phyloP scores from a whole-genome alignment of 495 filamentous ascomycete genomes.

The Gamarada debralockiae region DNA sequence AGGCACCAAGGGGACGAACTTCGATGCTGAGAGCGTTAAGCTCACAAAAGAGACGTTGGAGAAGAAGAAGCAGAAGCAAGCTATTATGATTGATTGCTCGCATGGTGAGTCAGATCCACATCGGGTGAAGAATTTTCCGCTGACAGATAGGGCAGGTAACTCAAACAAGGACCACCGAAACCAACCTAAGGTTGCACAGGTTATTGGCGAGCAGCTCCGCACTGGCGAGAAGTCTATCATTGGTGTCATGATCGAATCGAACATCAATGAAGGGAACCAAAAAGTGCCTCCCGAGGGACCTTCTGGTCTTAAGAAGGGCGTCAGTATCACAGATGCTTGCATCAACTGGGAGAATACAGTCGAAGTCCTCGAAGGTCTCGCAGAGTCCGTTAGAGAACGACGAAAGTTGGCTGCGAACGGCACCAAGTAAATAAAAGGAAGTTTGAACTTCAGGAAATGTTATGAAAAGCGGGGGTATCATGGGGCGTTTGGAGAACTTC shows the following conservation, averaged over 20 bases:
- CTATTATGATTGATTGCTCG: constrained; percentile 98
- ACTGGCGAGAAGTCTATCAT: constrained; percentile 86
- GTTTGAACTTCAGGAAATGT: neutral
- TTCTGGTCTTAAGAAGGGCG: constrained; percentile 76
- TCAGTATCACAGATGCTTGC: constrained; percentile 97
- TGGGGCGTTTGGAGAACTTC: constrained; percentile 8
- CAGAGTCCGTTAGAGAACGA: constrained; percentile 75
- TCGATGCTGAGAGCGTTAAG: constrained; percentile 77
- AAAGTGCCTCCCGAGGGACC: constrained; percentile 87
- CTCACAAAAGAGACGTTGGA: constrained; percentile 71
- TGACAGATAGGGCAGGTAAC: constrained; percentile 51
- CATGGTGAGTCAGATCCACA: constrained; percentile 55
- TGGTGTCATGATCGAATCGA: constrained; percentile 98
- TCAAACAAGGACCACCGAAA: constrained; percentile 77
- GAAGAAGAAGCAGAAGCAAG: constrained; percentile 82
- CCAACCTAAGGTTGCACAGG: constrained; percentile 87
- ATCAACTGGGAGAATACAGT: constrained; percentile 92
- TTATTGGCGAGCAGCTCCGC: constrained; percentile 77
- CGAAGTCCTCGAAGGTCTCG: constrained; percentile 78
- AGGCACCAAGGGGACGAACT: constrained; percentile 92
- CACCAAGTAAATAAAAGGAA: neutral
- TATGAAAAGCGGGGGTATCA: neutral
- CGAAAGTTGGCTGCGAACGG: constrained; percentile 35
- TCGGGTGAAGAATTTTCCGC: neutral
- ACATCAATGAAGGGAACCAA: constrained; percentile 95